A percentile compares a stretch with the other conserved stretches of the same genome.
These are phyloP conservation scores for Peribolospora baueri DNA, from an alignment of 768 basidiomycete genomes.

Conservation along the genomic window DNA sequence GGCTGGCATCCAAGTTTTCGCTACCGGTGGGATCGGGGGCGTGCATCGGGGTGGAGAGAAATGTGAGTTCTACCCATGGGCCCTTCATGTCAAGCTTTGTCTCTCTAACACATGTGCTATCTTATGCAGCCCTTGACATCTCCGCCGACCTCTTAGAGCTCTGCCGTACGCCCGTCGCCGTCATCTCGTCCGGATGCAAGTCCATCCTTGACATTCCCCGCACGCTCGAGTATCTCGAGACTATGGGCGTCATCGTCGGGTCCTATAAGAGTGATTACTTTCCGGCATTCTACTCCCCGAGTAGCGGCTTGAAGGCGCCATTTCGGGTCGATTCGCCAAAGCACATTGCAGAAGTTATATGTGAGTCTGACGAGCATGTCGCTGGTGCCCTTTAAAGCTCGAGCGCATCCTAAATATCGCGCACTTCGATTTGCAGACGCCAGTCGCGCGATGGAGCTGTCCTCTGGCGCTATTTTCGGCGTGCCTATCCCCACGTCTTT, in stretches of 20 bases:
- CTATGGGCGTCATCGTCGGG: conserved; percentile 56
- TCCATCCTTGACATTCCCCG: conserved; percentile 75
- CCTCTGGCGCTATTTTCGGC: conserved; percentile 56
- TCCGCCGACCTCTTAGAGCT: conserved; percentile 85
- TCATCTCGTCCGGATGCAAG: conserved; percentile 83
- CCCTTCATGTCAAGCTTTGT: background rate
- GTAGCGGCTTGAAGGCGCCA: conserved; percentile 62
- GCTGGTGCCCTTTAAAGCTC: too few species aligned
- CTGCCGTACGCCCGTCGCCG: conserved; percentile 62
- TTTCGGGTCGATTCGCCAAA: conserved; percentile 43
- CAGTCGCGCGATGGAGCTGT: conserved; percentile 43
- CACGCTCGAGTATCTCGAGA: conserved; percentile 25
- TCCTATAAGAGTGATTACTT: conserved; percentile 57
- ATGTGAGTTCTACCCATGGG: conserved; percentile 23
- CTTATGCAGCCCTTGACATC: conserved; percentile 54
- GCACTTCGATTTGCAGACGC: conserved; percentile 27
- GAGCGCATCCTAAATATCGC: background rate
- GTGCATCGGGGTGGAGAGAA: conserved; percentile 56
- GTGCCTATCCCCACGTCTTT: conserved; percentile 68
- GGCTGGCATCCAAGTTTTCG: conserved; percentile 68
- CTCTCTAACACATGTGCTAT: background rate
- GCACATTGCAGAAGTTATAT: conserved; percentile 46
- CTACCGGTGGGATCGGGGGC: conserved; percentile 79
- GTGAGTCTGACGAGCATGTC: conserved; percentile 24
- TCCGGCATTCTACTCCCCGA: conserved; percentile 76